Base-by-base conservation (phyloP, 768 basidiomycete genomes). In the Amanita phalloides region DNA sequence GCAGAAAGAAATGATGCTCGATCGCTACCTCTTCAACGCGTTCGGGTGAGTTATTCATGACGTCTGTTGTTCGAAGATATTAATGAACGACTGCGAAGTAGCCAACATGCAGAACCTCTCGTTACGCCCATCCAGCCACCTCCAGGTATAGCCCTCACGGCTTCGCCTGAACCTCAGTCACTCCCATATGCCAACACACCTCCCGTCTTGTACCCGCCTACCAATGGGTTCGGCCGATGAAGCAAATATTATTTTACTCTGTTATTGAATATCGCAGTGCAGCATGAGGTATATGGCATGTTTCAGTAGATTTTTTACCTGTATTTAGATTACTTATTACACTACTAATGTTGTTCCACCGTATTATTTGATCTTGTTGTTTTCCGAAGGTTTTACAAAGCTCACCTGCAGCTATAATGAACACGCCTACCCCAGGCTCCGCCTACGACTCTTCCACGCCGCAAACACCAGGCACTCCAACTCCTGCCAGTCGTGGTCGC, bases 1-100 rank as follows among this genome's bases (percentile, higher is more conserved):
- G 47, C 72, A 74, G 50, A 88, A 86, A 58, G 85, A 88, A 45
- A 64, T 57, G n/a, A 71, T 75, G 54, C 57, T 88, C 45, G 80
- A 86, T 57, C 68, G 71, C 36, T 60, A 82, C 11, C 62, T 83
- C 54, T 65, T 71, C 45, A 62, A 58, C 2, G 61, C 65, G 45
- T 82, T 82, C 63, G 79, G 80, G 80, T 78, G 55, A 54, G 68
- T 69, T 60, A 4, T 3, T 14, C 49, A 23, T 44, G 38, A 20
- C 32, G 43, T 23, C 35, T n/a, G 20, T 53, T 33, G 32, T 48
- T 28, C 28, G 35, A 49, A 32, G 10, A 25, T 37, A 39, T 43
- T 45, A 43, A 35, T 51, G 23, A 47, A 38, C 20, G 28, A 41
- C 14, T 37, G 25, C 28, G 26, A 13, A 47, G 6, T 36, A 64